Percentiles rank a stretch among this genome's conserved stretches.
Conservation (phyloP, 352 stramenopile genomes). For the Globisporangium yorkense region DNA sequence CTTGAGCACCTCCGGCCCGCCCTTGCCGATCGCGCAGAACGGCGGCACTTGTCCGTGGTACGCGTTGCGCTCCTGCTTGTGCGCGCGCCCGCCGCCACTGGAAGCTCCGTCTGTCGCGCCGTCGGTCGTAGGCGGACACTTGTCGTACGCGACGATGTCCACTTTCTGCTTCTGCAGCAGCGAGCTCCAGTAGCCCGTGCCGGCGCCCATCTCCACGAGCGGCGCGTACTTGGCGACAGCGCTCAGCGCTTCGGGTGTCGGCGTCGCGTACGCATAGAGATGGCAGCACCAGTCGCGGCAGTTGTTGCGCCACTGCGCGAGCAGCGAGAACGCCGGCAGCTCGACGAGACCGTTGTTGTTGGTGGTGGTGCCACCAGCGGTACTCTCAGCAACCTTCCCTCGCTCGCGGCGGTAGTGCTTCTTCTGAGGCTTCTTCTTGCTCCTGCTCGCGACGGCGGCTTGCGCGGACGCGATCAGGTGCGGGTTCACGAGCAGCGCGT, state of each 20-base stretch:
- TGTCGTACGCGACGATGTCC: slow-evolving; percentile 73
- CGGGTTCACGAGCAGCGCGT: slow-evolving; percentile 46
- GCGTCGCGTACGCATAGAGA: slow-evolving; percentile 69
- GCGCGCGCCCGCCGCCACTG: slow-evolving; percentile 14
- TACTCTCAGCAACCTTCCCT: slow-evolving; percentile 9
- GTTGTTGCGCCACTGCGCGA: slow-evolving; percentile 72
- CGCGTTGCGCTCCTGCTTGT: slow-evolving; percentile 29
- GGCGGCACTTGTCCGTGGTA: slow-evolving; percentile 62
- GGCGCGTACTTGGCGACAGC: slow-evolving; percentile 44
- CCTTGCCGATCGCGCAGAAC: slow-evolving; percentile 53
- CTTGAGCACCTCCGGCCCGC: slow-evolving; percentile 48
- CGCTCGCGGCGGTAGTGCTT: slow-evolving; percentile 52
- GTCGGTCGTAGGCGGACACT: slow-evolving; percentile 32
- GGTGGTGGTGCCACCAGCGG: slow-evolving; percentile 6
- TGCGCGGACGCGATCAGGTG: slow-evolving; percentile 14
- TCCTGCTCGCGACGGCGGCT: slow-evolving; percentile 23
- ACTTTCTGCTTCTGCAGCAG: slow-evolving; percentile 58
- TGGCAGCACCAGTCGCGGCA: slow-evolving; percentile 73
- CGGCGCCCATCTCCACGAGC: slow-evolving; percentile 86
- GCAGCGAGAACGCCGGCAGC: slow-evolving; percentile 57
- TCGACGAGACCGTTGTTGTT: slow-evolving; percentile 24
- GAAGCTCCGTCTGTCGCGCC: not conserved
- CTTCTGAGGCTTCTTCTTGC: slow-evolving; percentile 60
- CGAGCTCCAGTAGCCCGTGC: slow-evolving; percentile 87
- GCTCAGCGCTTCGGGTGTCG: slow-evolving; percentile 42